A percentile compares a stretch with the other conserved stretches of the same genome.
These are phyloP conservation scores for Leccinum rimulosum DNA, from an alignment of 768 basidiomycete genomes.

Conservation along the genomic window DNA sequence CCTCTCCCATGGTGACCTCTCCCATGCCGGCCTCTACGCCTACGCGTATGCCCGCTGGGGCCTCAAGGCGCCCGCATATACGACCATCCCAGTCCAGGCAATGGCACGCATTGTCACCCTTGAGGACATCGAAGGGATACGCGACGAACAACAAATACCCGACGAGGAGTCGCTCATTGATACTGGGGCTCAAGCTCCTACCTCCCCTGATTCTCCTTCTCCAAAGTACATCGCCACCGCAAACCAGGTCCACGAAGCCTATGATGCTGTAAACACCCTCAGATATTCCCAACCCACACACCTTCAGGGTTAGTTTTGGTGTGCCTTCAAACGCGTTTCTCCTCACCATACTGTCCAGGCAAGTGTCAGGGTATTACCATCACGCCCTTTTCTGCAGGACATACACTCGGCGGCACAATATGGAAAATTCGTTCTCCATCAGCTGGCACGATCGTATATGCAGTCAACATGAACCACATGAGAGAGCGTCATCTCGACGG, in stretches of 20 bases:
- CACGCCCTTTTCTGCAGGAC: constrained; percentile 92
- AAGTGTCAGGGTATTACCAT: constrained; percentile 92
- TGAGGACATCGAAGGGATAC: constrained; percentile 81
- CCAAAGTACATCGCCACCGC: constrained; percentile 68
- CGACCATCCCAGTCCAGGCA: constrained; percentile 91
- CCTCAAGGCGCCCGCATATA: constrained; percentile 87
- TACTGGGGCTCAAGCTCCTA: constrained; percentile 16
- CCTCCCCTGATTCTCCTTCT: constrained; percentile 13
- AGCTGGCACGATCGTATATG: constrained; percentile 92
- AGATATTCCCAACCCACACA: constrained; percentile 96
- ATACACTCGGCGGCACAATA: constrained; percentile 93
- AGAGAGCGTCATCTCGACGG: constrained; percentile 93
- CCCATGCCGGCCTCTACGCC: constrained; percentile 88
- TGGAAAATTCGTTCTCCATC: constrained; percentile 99
- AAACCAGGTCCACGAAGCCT: constrained; percentile 89
- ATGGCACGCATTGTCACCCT: constrained; percentile 91
- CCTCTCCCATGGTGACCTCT: constrained; percentile 89
- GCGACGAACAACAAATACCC: constrained; percentile 68
- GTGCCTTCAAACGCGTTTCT: constrained; percentile 2
- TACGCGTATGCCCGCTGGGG: constrained; percentile 89
- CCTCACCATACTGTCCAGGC: constrained; percentile 41
- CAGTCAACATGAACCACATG: constrained; percentile 95
- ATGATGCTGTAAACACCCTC: constrained; percentile 87
- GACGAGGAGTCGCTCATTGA: constrained; percentile 25
- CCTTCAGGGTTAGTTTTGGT: constrained; percentile 68